Evolutionary conservation across 768 basidiomycete genomes (phyloP).

Genomic region (Leccinum subgranulosum): DNA sequence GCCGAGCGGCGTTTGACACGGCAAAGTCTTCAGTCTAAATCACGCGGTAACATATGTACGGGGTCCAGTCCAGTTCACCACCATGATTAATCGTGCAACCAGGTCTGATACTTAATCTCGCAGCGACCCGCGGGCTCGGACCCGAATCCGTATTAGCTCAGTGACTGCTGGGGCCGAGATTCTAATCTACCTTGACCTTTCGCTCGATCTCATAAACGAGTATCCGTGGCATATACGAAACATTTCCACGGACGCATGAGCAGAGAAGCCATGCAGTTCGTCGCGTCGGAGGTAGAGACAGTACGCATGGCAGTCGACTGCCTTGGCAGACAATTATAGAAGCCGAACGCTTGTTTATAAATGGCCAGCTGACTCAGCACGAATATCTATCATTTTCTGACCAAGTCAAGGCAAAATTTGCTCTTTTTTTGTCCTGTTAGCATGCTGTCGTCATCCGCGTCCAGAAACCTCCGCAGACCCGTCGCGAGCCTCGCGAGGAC

Average conservation of each 20-base stretch:
- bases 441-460: slow-evolving; percentile 26
- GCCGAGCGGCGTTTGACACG: not conserved
- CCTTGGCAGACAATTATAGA: not conserved
- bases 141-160: not conserved
- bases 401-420: not conserved
- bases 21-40: not conserved
- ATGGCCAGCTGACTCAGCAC: slow-evolving; percentile 14
- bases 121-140: too few species aligned
- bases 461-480: slow-evolving; percentile 13
- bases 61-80: not conserved
- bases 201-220: not conserved
- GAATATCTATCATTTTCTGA: not conserved
- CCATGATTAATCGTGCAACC: not conserved
- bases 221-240: not conserved
- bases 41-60: not conserved
- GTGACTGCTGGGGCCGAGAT: not conserved
- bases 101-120: not conserved
- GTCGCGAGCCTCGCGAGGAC: slow-evolving; percentile 30
- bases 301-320: not conserved
- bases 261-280: not conserved
- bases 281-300: not conserved
- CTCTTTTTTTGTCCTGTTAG: not conserved
- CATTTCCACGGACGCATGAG: not conserved
- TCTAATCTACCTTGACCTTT: not conserved
- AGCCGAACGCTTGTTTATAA: not conserved